Percentiles rank a stretch among this genome's conserved stretches.
These are phyloP conservation scores for Amanita pallidorosea DNA, from an alignment of 768 basidiomycete species.

Conservation along the genomic window DNA sequence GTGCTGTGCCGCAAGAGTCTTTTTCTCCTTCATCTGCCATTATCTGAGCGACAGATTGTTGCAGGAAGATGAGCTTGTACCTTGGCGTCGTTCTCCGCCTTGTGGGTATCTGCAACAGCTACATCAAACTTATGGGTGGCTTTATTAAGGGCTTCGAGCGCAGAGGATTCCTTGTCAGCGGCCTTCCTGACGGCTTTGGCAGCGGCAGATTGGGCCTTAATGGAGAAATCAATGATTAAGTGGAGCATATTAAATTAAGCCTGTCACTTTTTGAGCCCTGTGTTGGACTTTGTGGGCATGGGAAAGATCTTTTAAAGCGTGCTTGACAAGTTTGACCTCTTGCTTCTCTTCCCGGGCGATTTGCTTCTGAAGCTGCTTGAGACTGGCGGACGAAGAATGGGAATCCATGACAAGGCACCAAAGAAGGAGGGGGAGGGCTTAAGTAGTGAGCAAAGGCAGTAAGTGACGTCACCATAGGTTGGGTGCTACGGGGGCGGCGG, in stretches of 20 bases:
- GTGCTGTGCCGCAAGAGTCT: not conserved
- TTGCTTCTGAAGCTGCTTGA: slow-evolving; percentile 30
- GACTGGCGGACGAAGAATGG: slow-evolving; percentile 16
- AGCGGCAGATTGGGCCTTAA: slow-evolving; percentile 33
- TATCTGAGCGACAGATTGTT: not conserved
- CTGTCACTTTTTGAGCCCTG: slow-evolving; percentile 41
- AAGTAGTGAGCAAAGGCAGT: slow-evolving; percentile 9
- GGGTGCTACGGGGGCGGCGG: not conserved
- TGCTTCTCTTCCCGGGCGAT: slow-evolving; percentile 39
- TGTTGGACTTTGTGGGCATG: slow-evolving; percentile 41
- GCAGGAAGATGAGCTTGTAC: slow-evolving; percentile 13
- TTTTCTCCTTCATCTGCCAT: not conserved
- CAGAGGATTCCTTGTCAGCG: slow-evolving; percentile 38
- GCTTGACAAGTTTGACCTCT: slow-evolving; percentile 39
- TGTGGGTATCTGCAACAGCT: slow-evolving; percentile 29
- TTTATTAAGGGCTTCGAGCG: slow-evolving; percentile 38
- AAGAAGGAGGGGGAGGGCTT: slow-evolving; percentile 7
- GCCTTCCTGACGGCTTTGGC: slow-evolving; percentile 30
- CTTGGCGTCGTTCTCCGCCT: slow-evolving; percentile 32
- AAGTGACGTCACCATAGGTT: slow-evolving; percentile 8
- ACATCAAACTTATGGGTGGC: slow-evolving; percentile 42
- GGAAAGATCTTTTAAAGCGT: slow-evolving; percentile 41
- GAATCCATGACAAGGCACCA: slow-evolving; percentile 8
- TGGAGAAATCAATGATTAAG: not conserved
- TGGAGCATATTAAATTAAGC: not conserved